Evolutionary conservation across 1,284 basidiomycete genomes (phyloP).

Genomic region (Apiotrichum mycotoxinovorans): DNA sequence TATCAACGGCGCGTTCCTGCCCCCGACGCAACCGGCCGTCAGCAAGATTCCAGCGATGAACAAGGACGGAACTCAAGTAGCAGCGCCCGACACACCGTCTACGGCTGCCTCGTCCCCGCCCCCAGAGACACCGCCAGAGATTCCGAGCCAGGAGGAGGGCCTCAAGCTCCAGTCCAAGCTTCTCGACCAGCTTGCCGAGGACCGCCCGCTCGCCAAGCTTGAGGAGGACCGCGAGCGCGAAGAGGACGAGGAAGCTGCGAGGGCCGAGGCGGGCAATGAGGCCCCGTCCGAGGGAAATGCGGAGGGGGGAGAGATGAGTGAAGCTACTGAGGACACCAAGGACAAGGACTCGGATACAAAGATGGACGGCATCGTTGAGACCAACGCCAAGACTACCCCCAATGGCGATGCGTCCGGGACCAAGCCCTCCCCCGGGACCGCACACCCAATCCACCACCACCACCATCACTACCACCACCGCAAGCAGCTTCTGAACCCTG

Average conservation of each 20-base stretch:
- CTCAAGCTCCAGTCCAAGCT: conserved; percentile 56
- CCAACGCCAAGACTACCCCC: neutral
- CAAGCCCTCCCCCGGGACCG: neutral
- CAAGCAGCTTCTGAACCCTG: conserved; percentile 70
- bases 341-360: neutral
- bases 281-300: conserved; percentile 56
- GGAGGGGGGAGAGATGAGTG: conserved; percentile 11
- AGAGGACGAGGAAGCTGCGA: conserved; percentile 6
- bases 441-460: neutral
- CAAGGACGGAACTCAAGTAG: neutral
- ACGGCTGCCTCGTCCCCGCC: conserved; percentile 12
- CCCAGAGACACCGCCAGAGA: conserved; percentile 19
- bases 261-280: conserved; percentile 5
- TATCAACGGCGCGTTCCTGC: conserved; percentile 88
- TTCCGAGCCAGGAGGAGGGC: conserved; percentile 27
- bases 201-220: conserved; percentile 80
- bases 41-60: conserved; percentile 4
- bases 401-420: conserved; percentile 7
- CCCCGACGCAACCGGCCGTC: conserved; percentile 20
- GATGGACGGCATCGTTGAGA: too few relatives aligned
- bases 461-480: conserved; percentile 17
- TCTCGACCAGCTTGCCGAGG: conserved; percentile 77
- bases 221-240: conserved; percentile 61
- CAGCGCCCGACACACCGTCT: neutral
- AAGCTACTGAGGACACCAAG: neutral